These are phyloP conservation scores for Taiozyma sp. DNA, from an alignment of 1,139 yeast genomes.

Conservation along the genomic window DNA sequence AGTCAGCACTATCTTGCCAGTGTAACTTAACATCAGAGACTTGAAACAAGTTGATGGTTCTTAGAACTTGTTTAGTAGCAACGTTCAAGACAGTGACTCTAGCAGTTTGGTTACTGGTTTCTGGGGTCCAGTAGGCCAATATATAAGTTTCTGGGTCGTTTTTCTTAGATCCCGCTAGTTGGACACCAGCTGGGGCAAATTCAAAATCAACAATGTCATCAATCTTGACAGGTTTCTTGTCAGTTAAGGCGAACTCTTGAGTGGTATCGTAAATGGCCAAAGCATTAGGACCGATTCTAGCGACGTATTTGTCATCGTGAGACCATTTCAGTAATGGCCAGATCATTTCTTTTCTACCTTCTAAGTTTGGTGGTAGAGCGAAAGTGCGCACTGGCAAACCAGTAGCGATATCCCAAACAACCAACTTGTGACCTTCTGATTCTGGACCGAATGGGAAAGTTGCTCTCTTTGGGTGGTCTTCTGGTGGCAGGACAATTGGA, in stretches of 20 bases:
- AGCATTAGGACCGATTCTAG: slow-evolving; percentile 93
- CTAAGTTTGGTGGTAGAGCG: slow-evolving; percentile 79
- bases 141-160: slow-evolving; percentile 47
- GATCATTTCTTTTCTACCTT: slow-evolving; percentile 67
- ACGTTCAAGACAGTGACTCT: slow-evolving; percentile 90
- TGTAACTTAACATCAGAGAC: slow-evolving; percentile 88
- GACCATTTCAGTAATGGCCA: slow-evolving; percentile 99
- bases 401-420: slow-evolving; percentile 87
- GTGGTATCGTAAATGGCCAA: slow-evolving; percentile 78
- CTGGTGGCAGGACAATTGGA: slow-evolving; percentile 70
- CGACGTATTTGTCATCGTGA: slow-evolving; percentile 87
- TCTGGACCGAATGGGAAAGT: slow-evolving; percentile 81
- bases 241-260: slow-evolving; percentile 67
- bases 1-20: slow-evolving; percentile 91
- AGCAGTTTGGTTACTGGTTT: slow-evolving; percentile 87
- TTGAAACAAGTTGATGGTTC: slow-evolving; percentile 92
- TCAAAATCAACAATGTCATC: slow-evolving; percentile 90
- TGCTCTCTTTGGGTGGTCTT: slow-evolving; percentile 58
- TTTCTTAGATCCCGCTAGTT: slow-evolving; percentile 51
- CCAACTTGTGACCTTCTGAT: slow-evolving; percentile 90
- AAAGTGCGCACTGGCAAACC: slow-evolving; percentile 87
- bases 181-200: slow-evolving; percentile 89
- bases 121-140: slow-evolving; percentile 97
- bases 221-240: slow-evolving; percentile 79
- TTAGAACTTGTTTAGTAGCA: slow-evolving; percentile 75